Base-by-base conservation (phyloP, 495 filamentous ascomycete genomes). In the Daldinia bambusicola region DNA sequence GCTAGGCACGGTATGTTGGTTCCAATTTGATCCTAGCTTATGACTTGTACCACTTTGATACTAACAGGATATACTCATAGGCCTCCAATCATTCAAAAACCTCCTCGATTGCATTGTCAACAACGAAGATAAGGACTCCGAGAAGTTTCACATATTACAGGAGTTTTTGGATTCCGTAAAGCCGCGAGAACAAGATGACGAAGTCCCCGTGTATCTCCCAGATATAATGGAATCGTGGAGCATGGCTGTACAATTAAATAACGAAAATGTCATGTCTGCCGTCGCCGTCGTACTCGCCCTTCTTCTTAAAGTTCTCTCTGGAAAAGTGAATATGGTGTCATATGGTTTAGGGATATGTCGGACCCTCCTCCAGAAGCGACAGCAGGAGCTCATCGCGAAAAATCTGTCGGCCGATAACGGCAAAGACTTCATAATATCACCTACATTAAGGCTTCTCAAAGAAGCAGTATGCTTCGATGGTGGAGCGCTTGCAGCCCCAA, bases 391-490 rank as follows among this genome's bases (percentile, higher is more conserved):
- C 10, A 82, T 97, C 36, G 87, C 89, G 37, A 87, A 89, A 61
- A 91, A 90, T 51, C 76, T 97, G 59, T 89, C 89, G 2, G 89
- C 91, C 4, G 86, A 87, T 2, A 93, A 91, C 75, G 82, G 85
- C 2, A 97, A 95, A 73, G 91, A 94, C 38, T 91, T 91, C 80
- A 81, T 97, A 43, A 94, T 98, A 66, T 93, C 91, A 2, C 93
- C 94, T 0, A 92, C 89, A 45, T 78, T 98, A 50, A 86, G 93
- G 63, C 83, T 98, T 52, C 84, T 98, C 53, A 90, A 88, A 20
- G 93, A 98, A 79, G 83, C 92, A 4, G 85, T 90, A 13, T 87
- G 84, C 32, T 93, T 94, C 71, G 93, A 97, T 80, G 94, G 93
- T 6, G 94, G 93, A 14, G 87, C 87, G 41, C 82, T 91, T 20